Base-by-base conservation (phyloP, 371 early-diverging fungal genomes). In the Haplosporangium sp. region DNA sequence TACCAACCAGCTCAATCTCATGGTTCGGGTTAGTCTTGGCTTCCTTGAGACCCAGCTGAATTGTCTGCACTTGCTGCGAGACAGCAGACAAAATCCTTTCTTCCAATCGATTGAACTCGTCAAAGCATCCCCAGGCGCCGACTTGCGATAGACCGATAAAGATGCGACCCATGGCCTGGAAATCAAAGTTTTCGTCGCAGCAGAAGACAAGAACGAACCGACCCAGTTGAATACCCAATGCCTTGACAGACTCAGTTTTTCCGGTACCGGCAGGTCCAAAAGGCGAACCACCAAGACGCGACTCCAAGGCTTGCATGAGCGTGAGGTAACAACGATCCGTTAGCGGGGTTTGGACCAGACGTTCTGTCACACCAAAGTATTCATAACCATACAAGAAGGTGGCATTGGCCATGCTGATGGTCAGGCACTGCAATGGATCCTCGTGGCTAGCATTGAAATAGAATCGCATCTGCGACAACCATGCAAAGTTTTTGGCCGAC, bases 91-190 rank as follows among this genome's bases (percentile, higher is more conserved):
- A 86, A 56, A 98, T 98, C 64, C 98, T 88, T 84, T 97, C 97
- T 80, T 97, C 98, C 72, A 99, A 84, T 65, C 99, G 93, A 83
- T 99, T 99, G 85, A 99, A 99, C 84, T 99, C 99, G 85, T 99
- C 99, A 81, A 99, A 99, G 86, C 99, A 98, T 64, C 99, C 97
- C 98, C 97, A 99, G 0, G 98, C 98, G 42, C 99, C 99, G 11
- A 97, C 99, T 80, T 95, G 96, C 80, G 95, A 97, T 67, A 99
- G 90, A 73, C 99, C 99, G 69, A 96, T 91, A 76, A 99, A 99
- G 66, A 99, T 99, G 82, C 99, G 96, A 54, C 98, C 97, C 96
- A 99, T 97, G 36, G 99, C 98, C 82, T 96, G 97, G 90, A 99
- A 98, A 85, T 99, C 99, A 85, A 98, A 99, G 69, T 94, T 96